These are phyloP conservation scores for Inga oerstediana DNA, from an alignment of 306 rosid genomes.

Conservation along the genomic window DNA sequence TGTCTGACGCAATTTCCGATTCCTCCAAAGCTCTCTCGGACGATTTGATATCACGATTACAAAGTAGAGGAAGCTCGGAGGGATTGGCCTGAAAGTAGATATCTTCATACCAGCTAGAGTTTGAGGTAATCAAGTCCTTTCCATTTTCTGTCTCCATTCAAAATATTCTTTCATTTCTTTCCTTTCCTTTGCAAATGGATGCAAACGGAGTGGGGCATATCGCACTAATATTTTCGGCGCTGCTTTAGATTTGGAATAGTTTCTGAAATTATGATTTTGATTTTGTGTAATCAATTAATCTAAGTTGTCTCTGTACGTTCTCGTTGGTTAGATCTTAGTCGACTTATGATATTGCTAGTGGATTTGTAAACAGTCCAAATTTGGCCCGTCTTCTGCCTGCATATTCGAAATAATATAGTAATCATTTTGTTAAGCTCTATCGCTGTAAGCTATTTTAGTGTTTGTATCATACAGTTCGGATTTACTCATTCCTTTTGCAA, in stretches of 20 bases:
- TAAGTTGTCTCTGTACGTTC: background rate
- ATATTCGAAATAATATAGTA: background rate
- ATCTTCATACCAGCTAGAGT: background rate
- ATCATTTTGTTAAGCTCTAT: background rate
- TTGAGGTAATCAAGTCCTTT: background rate
- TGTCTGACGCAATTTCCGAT: background rate
- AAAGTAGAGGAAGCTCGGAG: background rate
- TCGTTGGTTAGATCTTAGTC: conserved; percentile 4
- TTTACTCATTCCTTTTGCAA: background rate
- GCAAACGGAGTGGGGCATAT: background rate
- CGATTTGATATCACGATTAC: background rate
- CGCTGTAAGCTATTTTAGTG: background rate
- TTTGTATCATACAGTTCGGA: background rate
- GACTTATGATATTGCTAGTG: background rate
- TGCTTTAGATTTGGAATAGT: background rate
- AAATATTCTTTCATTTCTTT: background rate
- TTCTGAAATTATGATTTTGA: background rate
- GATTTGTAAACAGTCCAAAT: background rate
- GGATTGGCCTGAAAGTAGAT: background rate
- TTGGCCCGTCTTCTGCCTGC: background rate
- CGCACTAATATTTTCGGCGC: background rate
- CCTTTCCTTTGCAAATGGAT: conserved; percentile 2
- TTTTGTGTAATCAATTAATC: background rate
- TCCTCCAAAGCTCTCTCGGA: conserved; percentile 8
- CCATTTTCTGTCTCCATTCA: background rate